Evolutionary conservation across 2,329 filamentous ascomycete species (phyloP).

Genomic region (Exserohilum turcica): DNA sequence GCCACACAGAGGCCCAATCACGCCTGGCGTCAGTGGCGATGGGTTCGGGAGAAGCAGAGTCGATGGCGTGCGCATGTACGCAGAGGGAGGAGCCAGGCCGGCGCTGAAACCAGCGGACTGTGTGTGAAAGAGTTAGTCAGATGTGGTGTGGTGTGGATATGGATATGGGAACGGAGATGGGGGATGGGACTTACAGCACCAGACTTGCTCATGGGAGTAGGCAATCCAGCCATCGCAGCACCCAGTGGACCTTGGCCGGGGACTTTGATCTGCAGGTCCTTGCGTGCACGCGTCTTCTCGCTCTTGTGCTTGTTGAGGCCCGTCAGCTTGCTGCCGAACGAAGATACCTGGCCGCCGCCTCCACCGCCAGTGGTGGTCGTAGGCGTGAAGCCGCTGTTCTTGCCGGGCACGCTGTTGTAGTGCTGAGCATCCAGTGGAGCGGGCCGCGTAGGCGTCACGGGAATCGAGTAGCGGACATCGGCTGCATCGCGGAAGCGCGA

Average conservation of each 20-base stretch:
- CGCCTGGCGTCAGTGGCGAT: slow-evolving; percentile 12
- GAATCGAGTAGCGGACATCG: background rate
- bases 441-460: background rate
- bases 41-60: background rate
- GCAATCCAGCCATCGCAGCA: slow-evolving; percentile 1
- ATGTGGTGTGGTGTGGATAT: no score
- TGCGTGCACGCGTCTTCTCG: slow-evolving; percentile 9
- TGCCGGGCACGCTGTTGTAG: background rate
- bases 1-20: slow-evolving; percentile 16
- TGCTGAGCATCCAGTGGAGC: background rate
- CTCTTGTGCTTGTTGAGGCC: background rate
- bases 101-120: background rate
- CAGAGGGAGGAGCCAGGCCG: background rate
- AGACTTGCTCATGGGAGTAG: slow-evolving; percentile 13
- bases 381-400: background rate
- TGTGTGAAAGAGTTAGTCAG: no score
- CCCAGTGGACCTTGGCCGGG: background rate
- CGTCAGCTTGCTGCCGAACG: background rate
- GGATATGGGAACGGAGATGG: background rate
- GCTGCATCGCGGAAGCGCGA: background rate
- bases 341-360: no score
- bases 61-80: background rate
- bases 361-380: no score
- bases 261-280: slow-evolving; percentile 18
- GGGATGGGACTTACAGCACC: slow-evolving; percentile 10